Conservation (phyloP, 805 yeast species). For the Cyberlindnera maritima region DNA sequence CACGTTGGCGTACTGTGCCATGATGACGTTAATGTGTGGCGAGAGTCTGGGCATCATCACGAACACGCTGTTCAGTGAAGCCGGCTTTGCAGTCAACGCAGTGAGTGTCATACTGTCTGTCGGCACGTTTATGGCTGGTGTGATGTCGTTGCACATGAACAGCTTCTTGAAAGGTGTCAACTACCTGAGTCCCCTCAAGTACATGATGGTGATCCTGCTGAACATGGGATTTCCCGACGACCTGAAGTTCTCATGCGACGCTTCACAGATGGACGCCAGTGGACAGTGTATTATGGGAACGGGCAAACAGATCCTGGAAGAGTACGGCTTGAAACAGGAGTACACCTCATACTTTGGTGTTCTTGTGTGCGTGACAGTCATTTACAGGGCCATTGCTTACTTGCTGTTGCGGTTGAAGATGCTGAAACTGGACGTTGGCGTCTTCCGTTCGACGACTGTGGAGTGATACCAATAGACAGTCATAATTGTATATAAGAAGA, state of each 20-base stretch:
- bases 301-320: slow-evolving; percentile 54
- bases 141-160: slow-evolving; percentile 77
- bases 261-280: slow-evolving; percentile 30
- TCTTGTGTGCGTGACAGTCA: slow-evolving; percentile 37
- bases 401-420: slow-evolving; percentile 17
- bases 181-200: slow-evolving; percentile 75
- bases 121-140: slow-evolving; percentile 82
- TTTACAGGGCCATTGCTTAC: slow-evolving; percentile 42
- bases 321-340: slow-evolving; percentile 38
- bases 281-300: slow-evolving; percentile 46
- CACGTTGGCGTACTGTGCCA: slow-evolving; percentile 51
- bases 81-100: slow-evolving; percentile 78
- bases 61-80: slow-evolving; percentile 66
- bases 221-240: slow-evolving; percentile 50
- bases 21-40: slow-evolving; percentile 66
- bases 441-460: slow-evolving; percentile 5
- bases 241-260: slow-evolving; percentile 49
- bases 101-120: slow-evolving; percentile 64
- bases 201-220: slow-evolving; percentile 55
- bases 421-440: slow-evolving; percentile 22
- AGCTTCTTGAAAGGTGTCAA: slow-evolving; percentile 65
- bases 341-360: slow-evolving; percentile 37
- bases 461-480: too few species aligned
- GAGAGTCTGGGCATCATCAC: slow-evolving; percentile 83
- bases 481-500: too few species aligned